Evolutionary conservation across 163 green algal species (phyloP), one percentile per base, ranked within the genome.

Genomic region (Trebouxiophyceae sp.): DNA sequence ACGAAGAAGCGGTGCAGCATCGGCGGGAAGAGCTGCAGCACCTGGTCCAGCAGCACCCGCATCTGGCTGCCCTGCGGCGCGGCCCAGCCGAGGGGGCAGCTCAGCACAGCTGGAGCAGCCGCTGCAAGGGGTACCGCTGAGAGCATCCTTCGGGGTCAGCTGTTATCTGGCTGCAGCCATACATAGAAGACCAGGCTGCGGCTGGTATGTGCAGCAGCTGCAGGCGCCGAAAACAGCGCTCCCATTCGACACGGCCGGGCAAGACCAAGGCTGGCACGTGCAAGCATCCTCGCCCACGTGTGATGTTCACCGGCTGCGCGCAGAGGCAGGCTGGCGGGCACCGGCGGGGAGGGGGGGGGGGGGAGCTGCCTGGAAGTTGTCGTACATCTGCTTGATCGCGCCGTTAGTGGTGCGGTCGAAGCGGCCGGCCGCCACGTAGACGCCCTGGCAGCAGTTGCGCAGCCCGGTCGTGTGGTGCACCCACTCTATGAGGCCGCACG

Each of bases 401-500:
- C 30, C 30, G 62, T 84, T 75, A 45, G 80, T 85, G 31, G 28
- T 74, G 45, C 57, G 29, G 39, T 81, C 71, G 64, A 76, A 87
- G 26, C 82, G 45, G 32, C 77, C 77, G 24, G 84, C 79, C 3
- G 71, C 66, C 0, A 67, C 34, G 72, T 94, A 93, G 22, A 77
- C 56, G 55, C 88, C 80, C 59, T 86, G 63, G 54, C 69, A 83
- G 62, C 59, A 85, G 62, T 88, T 72, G 0, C 87, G 77, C 63
- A 95, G 62, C 26, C 78, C 77, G 4, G 50, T 58, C 12, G 88
- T 94, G 69, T 92, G 77, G 5, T 67, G 70, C 60, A 97, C 87
- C 92, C 92, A 97, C 80, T 97, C 81, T 62, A 99, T 82, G 28
- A 99, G 79, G 34, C 93, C 93, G 63, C 88, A 96, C 72, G 97